Conservation (phyloP, 2,329 filamentous ascomycete genomes). For the Nigrospora osmanthi region DNA sequence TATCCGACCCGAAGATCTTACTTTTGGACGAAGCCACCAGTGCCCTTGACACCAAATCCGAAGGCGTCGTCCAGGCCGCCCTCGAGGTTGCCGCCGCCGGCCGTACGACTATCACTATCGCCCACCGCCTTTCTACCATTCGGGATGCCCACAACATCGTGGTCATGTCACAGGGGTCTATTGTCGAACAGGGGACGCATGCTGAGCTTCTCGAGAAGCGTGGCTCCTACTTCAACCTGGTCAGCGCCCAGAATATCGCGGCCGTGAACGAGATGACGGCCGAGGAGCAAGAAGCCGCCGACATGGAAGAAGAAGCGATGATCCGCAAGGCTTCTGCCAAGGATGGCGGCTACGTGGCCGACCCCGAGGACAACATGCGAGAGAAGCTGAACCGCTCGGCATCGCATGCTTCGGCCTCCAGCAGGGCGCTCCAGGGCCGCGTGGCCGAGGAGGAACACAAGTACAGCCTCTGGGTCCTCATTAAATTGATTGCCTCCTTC, state of each 20-base stretch:
- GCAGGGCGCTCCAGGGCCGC: slow-evolving; percentile 55
- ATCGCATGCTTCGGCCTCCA: slow-evolving; percentile 58
- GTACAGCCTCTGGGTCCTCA: slow-evolving; percentile 67
- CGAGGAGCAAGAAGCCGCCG: slow-evolving; percentile 42
- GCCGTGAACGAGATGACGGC: slow-evolving; percentile 45
- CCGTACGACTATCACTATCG: slow-evolving; percentile 91
- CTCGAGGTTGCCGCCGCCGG: slow-evolving; percentile 79
- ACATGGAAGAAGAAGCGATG: slow-evolving; percentile 41
- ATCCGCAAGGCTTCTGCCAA: slow-evolving; percentile 37
- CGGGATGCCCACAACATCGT: slow-evolving; percentile 93
- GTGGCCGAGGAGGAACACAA: slow-evolving; percentile 41
- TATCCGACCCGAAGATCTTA: slow-evolving; percentile 85
- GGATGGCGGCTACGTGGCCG: slow-evolving; percentile 33
- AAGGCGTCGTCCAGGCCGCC: slow-evolving; percentile 89
- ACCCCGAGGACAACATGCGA: slow-evolving; percentile 55
- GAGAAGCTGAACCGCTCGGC: slow-evolving; percentile 47
- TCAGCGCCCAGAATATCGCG: slow-evolving; percentile 80
- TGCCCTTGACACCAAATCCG: slow-evolving; percentile 87
- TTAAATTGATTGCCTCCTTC: slow-evolving; percentile 74
- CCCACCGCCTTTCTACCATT: slow-evolving; percentile 91
- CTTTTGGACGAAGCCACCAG: slow-evolving; percentile 93
- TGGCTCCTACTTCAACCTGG: slow-evolving; percentile 75
- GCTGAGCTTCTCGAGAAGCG: slow-evolving; percentile 63
- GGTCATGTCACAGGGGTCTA: slow-evolving; percentile 78
- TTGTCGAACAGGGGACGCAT: slow-evolving; percentile 88